Conservation (phyloP, 2,329 filamentous ascomycete species). For the Calycina marina region DNA sequence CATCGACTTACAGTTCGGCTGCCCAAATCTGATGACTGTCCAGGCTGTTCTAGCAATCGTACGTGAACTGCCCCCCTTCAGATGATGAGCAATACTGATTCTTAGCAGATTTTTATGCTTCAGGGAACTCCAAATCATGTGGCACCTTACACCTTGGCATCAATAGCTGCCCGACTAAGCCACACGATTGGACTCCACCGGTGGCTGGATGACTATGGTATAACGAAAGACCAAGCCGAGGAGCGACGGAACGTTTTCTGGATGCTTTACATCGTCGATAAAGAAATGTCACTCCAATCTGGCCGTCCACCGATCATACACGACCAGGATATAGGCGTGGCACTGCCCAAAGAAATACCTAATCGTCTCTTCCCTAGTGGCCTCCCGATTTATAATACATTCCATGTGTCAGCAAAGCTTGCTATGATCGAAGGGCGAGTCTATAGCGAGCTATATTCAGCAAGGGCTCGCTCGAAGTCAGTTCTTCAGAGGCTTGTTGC, state of each 20-base stretch:
- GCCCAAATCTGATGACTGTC: constrained; percentile 12
- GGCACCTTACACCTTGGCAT: constrained; percentile 10
- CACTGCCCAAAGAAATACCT: neutral
- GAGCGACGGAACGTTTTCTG: constrained; percentile 9
- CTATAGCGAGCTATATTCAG: constrained; percentile 15
- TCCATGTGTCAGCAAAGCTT: constrained; percentile 8
- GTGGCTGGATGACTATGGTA: constrained; percentile 8
- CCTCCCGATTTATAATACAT: constrained; percentile 9
- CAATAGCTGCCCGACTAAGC: constrained; percentile 9
- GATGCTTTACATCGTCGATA: constrained; percentile 7
- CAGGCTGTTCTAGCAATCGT: constrained; percentile 14
- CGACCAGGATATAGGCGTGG: constrained; percentile 8
- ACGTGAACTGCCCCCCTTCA: constrained; percentile 1
- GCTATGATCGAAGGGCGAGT: constrained; percentile 14
- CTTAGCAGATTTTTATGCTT: constrained; percentile 5
- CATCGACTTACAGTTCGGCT: constrained; percentile 10
- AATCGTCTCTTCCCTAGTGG: neutral
- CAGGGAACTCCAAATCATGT: constrained; percentile 10
- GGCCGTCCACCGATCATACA: constrained; percentile 8
- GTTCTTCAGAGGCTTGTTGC: constrained; percentile 10
- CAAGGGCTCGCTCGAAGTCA: constrained; percentile 14
- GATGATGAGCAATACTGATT: constrained; percentile 3
- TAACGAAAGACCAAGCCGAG: constrained; percentile 5
- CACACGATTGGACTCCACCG: constrained; percentile 15
- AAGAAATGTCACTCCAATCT: constrained; percentile 2